A percentile compares a stretch with the other conserved stretches of the same genome.
These are phyloP conservation scores for Boletus rubescentipes DNA, from an alignment of 768 basidiomycete genomes.

Conservation along the genomic window DNA sequence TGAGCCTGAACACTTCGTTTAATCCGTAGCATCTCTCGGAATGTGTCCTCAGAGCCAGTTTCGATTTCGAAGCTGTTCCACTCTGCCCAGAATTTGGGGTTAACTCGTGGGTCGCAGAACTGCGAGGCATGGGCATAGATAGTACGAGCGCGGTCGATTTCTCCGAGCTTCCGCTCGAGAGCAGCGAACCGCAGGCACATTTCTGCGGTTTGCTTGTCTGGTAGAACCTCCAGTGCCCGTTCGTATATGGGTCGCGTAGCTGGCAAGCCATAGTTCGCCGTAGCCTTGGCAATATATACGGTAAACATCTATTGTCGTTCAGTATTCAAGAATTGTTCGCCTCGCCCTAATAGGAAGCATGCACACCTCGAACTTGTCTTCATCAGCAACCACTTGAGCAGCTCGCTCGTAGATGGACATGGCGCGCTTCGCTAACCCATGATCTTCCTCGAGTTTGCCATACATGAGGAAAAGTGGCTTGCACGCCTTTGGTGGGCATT, in stretches of 20 bases:
- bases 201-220: constrained; percentile 91
- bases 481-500: constrained; percentile 92
- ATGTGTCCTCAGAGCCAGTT: constrained; percentile 98
- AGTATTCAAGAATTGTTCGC: background rate
- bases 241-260: constrained; percentile 97
- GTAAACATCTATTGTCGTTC: constrained; percentile 75
- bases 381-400: constrained; percentile 77
- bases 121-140: constrained; percentile 98
- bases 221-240: constrained; percentile 88
- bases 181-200: constrained; percentile 97
- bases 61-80: constrained; percentile 99
- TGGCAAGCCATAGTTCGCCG: constrained; percentile 92
- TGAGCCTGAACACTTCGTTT: constrained; percentile 98
- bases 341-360: background rate
- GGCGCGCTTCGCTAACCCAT: constrained; percentile 91
- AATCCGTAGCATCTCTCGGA: constrained; percentile 92
- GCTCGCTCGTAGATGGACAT: constrained; percentile 97
- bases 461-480: constrained; percentile 97
- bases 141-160: constrained; percentile 95
- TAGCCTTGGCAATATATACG: constrained; percentile 96
- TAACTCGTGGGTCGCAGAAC: constrained; percentile 94
- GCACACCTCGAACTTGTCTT: constrained; percentile 92
- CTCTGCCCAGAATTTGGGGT: constrained; percentile 92
- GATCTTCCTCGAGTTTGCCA: constrained; percentile 92
- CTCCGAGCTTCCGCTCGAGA: constrained; percentile 95